Base-by-base conservation (phyloP, 1,284 basidiomycete species). In the Trichosporon sp. region DNA sequence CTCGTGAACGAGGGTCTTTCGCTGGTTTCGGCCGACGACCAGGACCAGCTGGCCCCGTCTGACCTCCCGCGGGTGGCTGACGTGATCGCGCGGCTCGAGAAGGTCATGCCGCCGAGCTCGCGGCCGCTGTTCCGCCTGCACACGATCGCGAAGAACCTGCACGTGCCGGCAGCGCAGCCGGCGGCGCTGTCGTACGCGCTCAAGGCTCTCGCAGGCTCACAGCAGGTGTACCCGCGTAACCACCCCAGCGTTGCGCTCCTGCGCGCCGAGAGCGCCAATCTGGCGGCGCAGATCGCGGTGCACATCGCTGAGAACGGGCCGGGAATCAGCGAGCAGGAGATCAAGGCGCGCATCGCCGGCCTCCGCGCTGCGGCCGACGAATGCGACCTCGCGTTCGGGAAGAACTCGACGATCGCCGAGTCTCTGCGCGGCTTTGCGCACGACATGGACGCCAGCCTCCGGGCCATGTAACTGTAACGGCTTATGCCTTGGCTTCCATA, bases 181-280 rank as follows among this genome's bases (percentile, higher is more conserved):
- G 66, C 42, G 35, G 85, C 87, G 0, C 86, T 91, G 67, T 84
- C 86, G n/a, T 85, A 85, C 4, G 86, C 89, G 0, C 86, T 86
- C 9, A 86, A 85, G 63, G 85, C 88, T 3, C 85, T 85, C n/a
- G 84, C 86, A 1, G 93, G 89, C 0, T 74, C 82, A 90, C 18
- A 81, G 81, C 79, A 78, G 2, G 78, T 92, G 3, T 87, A 92
- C 27, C 80, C 85, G 0, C 80, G 85, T 15, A 91, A 91, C 2
- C 94, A 97, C 80, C 94, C 95, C 0, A 87, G 90, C 0, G 86
- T 91, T 4, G 92, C 88, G 0, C 82, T 97, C 42, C 88, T 91
- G 4, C 83, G 91, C 6, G 89, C 90, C 1, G 92, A 95, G 77
- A 84, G 93, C 18, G 93, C 91, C 0, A 94, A 93, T 80, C 83